phyloP scores from a whole-genome alignment of 2,329 filamentous ascomycete species.

The Scolecobasidium constrictum region DNA sequence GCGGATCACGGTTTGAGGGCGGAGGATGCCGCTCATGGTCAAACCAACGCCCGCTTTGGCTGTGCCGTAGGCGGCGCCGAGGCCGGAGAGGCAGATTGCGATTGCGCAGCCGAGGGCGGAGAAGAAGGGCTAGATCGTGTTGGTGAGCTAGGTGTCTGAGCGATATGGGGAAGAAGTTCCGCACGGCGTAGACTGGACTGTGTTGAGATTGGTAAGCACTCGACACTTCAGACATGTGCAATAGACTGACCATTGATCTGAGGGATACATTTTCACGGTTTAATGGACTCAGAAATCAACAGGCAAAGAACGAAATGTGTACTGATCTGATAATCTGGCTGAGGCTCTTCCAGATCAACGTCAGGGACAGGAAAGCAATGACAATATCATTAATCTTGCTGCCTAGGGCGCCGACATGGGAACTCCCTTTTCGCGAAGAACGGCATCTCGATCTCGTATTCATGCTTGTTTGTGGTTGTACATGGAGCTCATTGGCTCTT shows the following conservation, averaged over 20 bases:
- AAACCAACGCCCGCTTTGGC: constrained; percentile 7
- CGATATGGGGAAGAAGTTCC: not conserved
- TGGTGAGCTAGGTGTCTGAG: not conserved
- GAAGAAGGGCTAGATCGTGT: constrained; percentile 8
- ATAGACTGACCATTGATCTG: constrained; percentile 5
- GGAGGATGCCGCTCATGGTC: not conserved
- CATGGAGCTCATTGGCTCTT: not conserved
- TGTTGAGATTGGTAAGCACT: too few relatives aligned
- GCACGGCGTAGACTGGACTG: constrained; percentile 8
- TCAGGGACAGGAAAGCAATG: not conserved
- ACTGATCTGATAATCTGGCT: too few relatives aligned
- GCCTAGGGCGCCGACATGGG: not conserved
- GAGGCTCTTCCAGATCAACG: too few relatives aligned
- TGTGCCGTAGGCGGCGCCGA: constrained; percentile 7
- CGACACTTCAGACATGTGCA: too few relatives aligned
- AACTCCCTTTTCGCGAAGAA: too few relatives aligned
- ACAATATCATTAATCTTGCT: not conserved
- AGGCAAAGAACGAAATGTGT: too few relatives aligned
- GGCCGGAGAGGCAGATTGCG: not conserved
- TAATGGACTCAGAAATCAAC: too few relatives aligned
- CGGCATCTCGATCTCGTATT: not conserved
- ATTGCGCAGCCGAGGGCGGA: constrained; percentile 1
- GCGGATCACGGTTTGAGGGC: constrained; percentile 3
- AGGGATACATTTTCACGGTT: constrained; percentile 8
- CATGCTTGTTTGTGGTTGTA: not conserved